Evolutionary conservation across 192 early-diverging fungal genomes (phyloP).

Genomic region (Linnemannia elongata): DNA sequence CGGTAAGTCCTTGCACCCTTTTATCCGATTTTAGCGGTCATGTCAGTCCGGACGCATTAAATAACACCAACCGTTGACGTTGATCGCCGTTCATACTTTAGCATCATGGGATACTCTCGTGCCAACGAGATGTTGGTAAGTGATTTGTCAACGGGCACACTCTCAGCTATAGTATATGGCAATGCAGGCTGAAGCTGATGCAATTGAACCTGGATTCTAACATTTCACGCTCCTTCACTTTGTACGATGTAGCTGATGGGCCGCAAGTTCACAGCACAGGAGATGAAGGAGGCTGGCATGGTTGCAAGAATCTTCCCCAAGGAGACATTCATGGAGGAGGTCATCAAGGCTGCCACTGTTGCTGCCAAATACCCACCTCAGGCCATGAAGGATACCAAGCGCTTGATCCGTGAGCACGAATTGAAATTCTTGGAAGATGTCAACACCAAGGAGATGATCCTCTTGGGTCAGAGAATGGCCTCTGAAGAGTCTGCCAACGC

Average conservation of each 20-base stretch:
- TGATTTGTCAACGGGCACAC: neutral
- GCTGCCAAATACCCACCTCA: constrained; percentile 66
- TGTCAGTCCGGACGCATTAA: neutral
- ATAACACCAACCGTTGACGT: neutral
- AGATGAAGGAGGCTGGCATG: constrained; percentile 72
- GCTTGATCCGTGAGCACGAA: constrained; percentile 63
- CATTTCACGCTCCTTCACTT: neutral
- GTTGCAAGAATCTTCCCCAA: constrained; percentile 64
- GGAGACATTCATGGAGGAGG: constrained; percentile 64
- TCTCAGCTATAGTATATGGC: neutral
- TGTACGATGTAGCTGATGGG: constrained; percentile 63
- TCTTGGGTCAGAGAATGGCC: constrained; percentile 66
- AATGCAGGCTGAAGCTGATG: neutral
- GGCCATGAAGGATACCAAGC: constrained; percentile 71
- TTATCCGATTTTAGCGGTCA: too few relatives aligned
- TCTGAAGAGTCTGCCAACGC: constrained; percentile 68
- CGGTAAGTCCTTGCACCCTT: constrained; percentile 34
- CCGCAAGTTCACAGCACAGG: constrained; percentile 63
- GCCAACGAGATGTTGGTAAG: constrained; percentile 80
- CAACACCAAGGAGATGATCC: constrained; percentile 69
- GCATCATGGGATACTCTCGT: constrained; percentile 71
- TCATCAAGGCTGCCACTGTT: constrained; percentile 63
- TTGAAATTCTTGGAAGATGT: constrained; percentile 62
- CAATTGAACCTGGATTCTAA: neutral
- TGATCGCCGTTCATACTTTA: constrained; percentile 16